Evolutionary conservation across 306 rosid species (phyloP).

Genomic region (Mucuna pruriens): DNA sequence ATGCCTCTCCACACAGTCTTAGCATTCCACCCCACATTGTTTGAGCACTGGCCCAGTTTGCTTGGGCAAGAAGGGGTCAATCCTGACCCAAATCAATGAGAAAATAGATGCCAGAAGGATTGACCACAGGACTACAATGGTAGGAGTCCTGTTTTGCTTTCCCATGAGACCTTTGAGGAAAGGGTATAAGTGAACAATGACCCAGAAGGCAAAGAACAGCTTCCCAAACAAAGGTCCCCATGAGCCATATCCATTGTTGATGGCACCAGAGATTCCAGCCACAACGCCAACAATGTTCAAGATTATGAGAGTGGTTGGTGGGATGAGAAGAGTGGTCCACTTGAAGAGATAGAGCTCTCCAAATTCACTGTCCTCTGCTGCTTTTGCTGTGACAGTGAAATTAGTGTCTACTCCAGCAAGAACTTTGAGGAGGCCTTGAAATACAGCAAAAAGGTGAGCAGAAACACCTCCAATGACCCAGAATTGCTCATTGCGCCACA

Average conservation of each 20-base stretch:
- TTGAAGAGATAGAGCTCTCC: constrained; percentile 57
- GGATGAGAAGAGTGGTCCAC: constrained; percentile 63
- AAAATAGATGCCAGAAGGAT: constrained; percentile 54
- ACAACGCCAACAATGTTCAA: constrained; percentile 61
- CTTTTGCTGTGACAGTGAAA: constrained; percentile 55
- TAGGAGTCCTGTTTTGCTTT: constrained; percentile 59
- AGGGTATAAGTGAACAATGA: constrained; percentile 59
- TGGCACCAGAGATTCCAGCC: constrained; percentile 59
- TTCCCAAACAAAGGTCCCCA: constrained; percentile 67
- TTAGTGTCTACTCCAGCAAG: constrained; percentile 63
- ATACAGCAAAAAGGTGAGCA: constrained; percentile 59
- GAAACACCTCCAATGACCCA: constrained; percentile 64
- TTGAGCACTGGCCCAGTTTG: constrained; percentile 61
- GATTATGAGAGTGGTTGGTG: constrained; percentile 60
- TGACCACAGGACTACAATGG: constrained; percentile 59
- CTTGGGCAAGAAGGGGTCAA: constrained; percentile 63
- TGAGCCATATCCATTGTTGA: constrained; percentile 56
- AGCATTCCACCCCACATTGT: constrained; percentile 65
- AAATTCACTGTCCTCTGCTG: constrained; percentile 53
- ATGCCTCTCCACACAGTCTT: constrained; percentile 13
- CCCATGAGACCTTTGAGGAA: constrained; percentile 69
- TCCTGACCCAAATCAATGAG: constrained; percentile 63
- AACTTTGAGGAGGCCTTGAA: constrained; percentile 59
- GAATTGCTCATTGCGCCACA: constrained; percentile 54
- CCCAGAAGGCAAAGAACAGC: constrained; percentile 59